A percentile compares a stretch with the other conserved stretches of the same genome.
These are phyloP conservation scores for Mollisia scopiformis DNA, from an alignment of 2,329 filamentous ascomycete genomes.

Conservation along the genomic window DNA sequence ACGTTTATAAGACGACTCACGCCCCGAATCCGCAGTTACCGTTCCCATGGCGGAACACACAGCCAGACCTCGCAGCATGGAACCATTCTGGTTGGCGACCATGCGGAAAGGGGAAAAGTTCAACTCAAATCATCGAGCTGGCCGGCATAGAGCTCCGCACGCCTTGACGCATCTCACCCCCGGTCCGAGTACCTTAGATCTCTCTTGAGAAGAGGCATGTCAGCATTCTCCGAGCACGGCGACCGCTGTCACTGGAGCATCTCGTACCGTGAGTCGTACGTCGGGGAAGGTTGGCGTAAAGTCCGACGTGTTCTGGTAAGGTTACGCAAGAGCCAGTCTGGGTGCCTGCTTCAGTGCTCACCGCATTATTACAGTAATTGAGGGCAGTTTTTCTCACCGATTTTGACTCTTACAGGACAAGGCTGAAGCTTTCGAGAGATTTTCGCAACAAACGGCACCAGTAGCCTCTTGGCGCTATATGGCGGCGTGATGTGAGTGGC, in stretches of 20 bases:
- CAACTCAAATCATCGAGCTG: not conserved
- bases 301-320: no score
- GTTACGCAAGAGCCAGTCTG: no score
- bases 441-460: not conserved
- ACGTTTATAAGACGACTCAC: not conserved
- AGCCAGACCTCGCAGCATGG: not conserved
- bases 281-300: no score
- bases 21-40: not conserved
- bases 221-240: not conserved
- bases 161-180: not conserved
- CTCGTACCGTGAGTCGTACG: no score
- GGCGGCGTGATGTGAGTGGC: not conserved
- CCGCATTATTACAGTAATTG: constrained; percentile 2
- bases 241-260: not conserved
- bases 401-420: not conserved
- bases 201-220: not conserved
- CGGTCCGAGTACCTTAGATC: not conserved
- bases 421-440: not conserved
- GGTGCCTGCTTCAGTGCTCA: no score
- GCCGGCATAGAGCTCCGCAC: no score
- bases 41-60: not conserved
- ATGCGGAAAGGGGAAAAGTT: not conserved
- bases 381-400: not conserved
- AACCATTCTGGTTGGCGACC: not conserved
- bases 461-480: not conserved